phyloP scores from a whole-genome alignment of 257 asterid genomes.

The Linaria vulgaris region DNA sequence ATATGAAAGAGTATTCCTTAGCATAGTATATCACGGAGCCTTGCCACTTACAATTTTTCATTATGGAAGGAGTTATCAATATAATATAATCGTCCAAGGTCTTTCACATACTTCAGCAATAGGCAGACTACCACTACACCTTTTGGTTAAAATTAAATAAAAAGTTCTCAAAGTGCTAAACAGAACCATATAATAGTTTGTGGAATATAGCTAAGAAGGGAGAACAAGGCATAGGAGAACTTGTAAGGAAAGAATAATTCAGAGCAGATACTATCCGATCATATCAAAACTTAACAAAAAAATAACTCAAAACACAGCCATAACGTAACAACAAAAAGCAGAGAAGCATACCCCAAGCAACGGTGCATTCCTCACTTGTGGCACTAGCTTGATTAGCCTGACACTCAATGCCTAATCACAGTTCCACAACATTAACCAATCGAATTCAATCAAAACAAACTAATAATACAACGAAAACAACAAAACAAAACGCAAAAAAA shows the following conservation, averaged over 20 bases:
- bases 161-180: no score
- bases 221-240: background rate
- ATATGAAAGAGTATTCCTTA: no score
- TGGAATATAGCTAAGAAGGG: no score
- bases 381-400: constrained; percentile 99
- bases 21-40: no score
- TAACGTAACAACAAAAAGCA: background rate
- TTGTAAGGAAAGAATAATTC: background rate
- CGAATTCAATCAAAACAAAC: background rate
- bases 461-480: background rate
- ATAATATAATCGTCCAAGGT: no score
- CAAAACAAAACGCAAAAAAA: background rate
- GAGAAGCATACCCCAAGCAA: constrained; percentile 90
- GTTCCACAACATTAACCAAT: constrained; percentile 13
- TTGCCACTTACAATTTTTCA: no score
- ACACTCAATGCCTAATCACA: constrained; percentile 81
- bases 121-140: no score
- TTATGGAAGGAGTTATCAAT: no score
- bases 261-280: background rate
- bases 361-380: constrained; percentile 96
- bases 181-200: no score
- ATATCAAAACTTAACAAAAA: constrained; percentile 4
- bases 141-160: no score
- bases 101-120: no score
- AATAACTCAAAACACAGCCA: background rate